Percentiles rank a stretch among this genome's conserved stretches.
These are phyloP conservation scores for Theobroma cacao DNA, from an alignment of 345 rosid species.

Conservation along the genomic window DNA sequence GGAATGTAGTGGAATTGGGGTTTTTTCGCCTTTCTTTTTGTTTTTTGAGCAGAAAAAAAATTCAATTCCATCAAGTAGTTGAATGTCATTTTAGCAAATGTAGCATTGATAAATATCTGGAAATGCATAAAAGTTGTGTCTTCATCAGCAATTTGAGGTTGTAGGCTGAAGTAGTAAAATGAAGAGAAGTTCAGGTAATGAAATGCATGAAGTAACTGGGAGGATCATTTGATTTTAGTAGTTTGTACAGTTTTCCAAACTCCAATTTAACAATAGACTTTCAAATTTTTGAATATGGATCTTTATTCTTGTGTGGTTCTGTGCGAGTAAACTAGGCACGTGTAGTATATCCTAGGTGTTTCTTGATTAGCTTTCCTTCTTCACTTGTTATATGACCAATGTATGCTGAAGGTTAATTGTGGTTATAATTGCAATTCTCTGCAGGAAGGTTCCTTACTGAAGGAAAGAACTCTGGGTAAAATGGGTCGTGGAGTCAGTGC, in stretches of 20 bases:
- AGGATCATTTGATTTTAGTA: background rate
- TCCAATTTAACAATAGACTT: background rate
- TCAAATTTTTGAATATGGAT: background rate
- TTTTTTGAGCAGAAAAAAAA: background rate
- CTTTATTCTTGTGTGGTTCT: background rate
- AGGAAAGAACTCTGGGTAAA: background rate
- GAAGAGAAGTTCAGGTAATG: background rate
- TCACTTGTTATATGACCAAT: background rate
- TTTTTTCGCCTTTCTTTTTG: background rate
- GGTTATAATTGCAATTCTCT: background rate
- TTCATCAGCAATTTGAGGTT: background rate
- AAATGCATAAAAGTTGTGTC: background rate
- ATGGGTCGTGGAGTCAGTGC: constrained; percentile 87
- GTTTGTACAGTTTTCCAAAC: background rate
- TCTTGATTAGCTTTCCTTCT: background rate
- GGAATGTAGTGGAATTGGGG: background rate
- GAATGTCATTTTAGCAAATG: background rate
- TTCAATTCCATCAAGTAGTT: background rate
- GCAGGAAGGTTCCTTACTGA: background rate
- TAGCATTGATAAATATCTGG: background rate
- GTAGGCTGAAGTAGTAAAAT: background rate
- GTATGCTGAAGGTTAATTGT: background rate
- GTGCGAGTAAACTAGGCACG: background rate
- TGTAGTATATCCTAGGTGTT: background rate
- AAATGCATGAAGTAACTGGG: background rate